A percentile compares a stretch with the other conserved stretches of the same genome.
These are phyloP conservation scores for Irpex lacteus DNA, from an alignment of 1,284 basidiomycete species.

Conservation along the genomic window DNA sequence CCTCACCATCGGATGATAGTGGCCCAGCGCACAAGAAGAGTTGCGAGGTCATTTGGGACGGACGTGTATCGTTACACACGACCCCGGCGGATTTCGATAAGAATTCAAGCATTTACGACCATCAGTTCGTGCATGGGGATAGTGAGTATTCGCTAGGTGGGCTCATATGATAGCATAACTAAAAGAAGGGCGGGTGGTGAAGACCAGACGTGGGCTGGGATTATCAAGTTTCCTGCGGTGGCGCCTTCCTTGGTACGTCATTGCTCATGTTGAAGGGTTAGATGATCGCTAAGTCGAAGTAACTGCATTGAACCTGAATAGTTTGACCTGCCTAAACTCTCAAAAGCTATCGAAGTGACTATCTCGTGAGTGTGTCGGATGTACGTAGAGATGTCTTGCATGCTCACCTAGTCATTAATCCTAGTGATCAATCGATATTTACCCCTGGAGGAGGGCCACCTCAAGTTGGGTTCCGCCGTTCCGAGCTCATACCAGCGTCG, in stretches of 20 bases:
- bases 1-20: too few relatives aligned
- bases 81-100: not conserved
- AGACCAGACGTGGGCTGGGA: conserved; percentile 1
- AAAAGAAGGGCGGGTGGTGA: not conserved
- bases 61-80: not conserved
- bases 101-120: conserved; percentile 1
- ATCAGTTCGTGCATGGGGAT: conserved; percentile 1
- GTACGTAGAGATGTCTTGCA: not conserved
- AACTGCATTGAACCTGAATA: not conserved
- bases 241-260: not conserved
- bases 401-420: not conserved
- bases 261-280: not conserved
- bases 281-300: not conserved
- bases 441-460: not conserved
- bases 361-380: not conserved
- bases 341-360: not conserved
- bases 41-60: not conserved
- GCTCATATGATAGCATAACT: too few relatives aligned
- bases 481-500: not conserved
- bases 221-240: not conserved
- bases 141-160: not conserved
- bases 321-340: not conserved
- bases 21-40: not conserved
- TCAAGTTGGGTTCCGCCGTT: not conserved
- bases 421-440: not conserved